Evolutionary conservation across 2,329 filamentous ascomycete species (phyloP).

Genomic region (Ophiostoma montium): DNA sequence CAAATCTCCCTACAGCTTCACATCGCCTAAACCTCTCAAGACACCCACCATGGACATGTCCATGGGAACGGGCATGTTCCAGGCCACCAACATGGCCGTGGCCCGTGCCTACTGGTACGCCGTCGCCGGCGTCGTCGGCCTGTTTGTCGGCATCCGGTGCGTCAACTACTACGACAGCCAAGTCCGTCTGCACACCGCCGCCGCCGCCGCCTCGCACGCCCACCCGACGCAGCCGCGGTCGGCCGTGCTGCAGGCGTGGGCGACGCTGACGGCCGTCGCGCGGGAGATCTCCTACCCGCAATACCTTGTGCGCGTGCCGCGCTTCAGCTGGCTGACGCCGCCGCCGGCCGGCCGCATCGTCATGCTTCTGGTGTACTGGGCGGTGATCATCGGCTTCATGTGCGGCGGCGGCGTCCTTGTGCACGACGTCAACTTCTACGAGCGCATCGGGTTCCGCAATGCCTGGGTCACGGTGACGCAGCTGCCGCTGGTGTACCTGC

Average conservation of each 20-base stretch:
- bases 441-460: slow-evolving; percentile 53
- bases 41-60: slow-evolving; percentile 15
- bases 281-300: slow-evolving; percentile 45
- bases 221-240: slow-evolving; percentile 39
- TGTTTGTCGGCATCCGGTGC: slow-evolving; percentile 26
- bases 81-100: slow-evolving; percentile 32
- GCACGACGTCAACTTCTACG: slow-evolving; percentile 42
- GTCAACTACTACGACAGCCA: slow-evolving; percentile 28
- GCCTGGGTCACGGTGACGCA: slow-evolving; percentile 53
- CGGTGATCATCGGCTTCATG: slow-evolving; percentile 44
- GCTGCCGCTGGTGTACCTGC: slow-evolving; percentile 48
- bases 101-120: slow-evolving; percentile 47
- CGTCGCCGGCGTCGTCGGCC: slow-evolving; percentile 32
- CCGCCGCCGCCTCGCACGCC: slow-evolving; percentile 26
- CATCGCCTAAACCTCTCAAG: no score
- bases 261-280: slow-evolving; percentile 41
- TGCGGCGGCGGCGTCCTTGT: slow-evolving; percentile 30
- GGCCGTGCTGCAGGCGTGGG: slow-evolving; percentile 35
- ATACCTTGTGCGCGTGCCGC: slow-evolving; percentile 30
- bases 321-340: slow-evolving; percentile 42
- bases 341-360: slow-evolving; percentile 43
- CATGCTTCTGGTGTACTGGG: slow-evolving; percentile 42
- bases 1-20: no score
- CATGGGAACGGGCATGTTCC: slow-evolving; percentile 27
- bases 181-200: slow-evolving; percentile 27